Base-by-base conservation (phyloP, 148 eudicot genomes). In the Cornus kousa region DNA sequence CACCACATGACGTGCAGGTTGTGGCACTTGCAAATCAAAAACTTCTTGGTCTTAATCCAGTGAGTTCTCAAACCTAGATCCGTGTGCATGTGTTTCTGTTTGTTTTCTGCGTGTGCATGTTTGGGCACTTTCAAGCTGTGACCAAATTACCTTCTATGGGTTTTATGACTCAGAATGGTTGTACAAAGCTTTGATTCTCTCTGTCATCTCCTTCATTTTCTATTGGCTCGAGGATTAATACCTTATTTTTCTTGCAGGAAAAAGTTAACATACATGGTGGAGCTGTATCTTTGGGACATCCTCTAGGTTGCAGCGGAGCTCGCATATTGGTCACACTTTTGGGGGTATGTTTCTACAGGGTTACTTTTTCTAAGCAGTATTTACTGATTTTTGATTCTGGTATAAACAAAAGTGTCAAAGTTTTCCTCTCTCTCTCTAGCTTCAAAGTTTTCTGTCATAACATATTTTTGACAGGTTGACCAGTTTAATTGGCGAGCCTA, bases 231-330 rank as follows among this genome's bases (percentile, higher is more conserved):
- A 46, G 16, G 3, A 13, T 46, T 57, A 64, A n/a, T 57, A 11
- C 70, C 39, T 12, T 62, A n/a, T 71, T 17, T 71, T 69, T 48
- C 57, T 72, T 87, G 81, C 84, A 96, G 99, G 99, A 93, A 31
- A 93, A 89, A 85, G 90, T 96, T 68, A 96, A 96, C 72, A 90
- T 93, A 74, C 93, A 96, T 78, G 99, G 99, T 73, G 99, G 99
- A 85, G 99, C 98, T 75, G 99, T 96, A 57, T 91, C 99, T 37
- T 81, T 96, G 86, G 99, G 99, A 40, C 99, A 96, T 85, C 99
- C 99, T 88, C 95, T 96, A 31, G 99, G 99, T 76, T 93, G 99
- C 87, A 96, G 99, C 82, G 99, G 99, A 77, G 99, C 99, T 74
- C 98, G 99, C 83, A 93, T 96, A 77, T 78, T 93, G 78, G 95